A percentile compares a stretch with the other conserved stretches of the same genome.
Evolutionary conservation across 306 rosid species (phyloP).

Genomic region (Mimosa pudica): DNA sequence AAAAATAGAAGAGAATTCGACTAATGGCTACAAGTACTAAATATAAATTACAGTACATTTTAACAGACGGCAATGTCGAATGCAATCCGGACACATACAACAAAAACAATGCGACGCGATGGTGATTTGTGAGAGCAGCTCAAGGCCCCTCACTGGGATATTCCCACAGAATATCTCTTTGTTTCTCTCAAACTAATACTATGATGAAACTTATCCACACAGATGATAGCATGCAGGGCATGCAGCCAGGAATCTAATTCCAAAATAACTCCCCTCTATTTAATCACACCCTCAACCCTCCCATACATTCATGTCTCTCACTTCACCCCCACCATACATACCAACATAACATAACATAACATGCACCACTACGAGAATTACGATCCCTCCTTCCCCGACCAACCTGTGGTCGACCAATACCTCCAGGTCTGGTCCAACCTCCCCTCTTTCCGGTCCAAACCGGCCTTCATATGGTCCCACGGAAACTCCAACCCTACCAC

Average conservation of each 20-base stretch:
- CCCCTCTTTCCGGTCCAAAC: slow-evolving; percentile 63
- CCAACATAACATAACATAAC: background rate
- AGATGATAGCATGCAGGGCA: background rate
- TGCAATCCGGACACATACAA: background rate
- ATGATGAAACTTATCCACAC: background rate
- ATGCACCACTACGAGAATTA: slow-evolving; percentile 72
- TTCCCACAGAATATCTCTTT: slow-evolving; percentile 50
- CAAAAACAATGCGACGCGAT: slow-evolving; percentile 28
- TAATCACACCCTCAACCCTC: background rate
- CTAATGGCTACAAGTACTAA: background rate
- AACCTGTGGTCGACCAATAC: slow-evolving; percentile 78
- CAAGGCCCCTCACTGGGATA: slow-evolving; percentile 45
- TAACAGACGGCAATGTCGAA: background rate
- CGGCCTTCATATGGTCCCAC: slow-evolving; percentile 77
- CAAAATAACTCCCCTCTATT: slow-evolving; percentile 35
- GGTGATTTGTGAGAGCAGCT: background rate
- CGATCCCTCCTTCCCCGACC: slow-evolving; percentile 81
- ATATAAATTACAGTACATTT: background rate
- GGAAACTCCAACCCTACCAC: slow-evolving; percentile 19
- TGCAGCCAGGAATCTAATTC: background rate
- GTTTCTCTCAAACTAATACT: slow-evolving; percentile 32
- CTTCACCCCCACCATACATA: background rate
- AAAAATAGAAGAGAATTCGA: background rate
- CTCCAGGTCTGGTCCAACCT: slow-evolving; percentile 70
- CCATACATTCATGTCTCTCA: background rate